Conservation (phyloP, 2,329 filamentous ascomycete species). For the Phialophora verrucosa region DNA sequence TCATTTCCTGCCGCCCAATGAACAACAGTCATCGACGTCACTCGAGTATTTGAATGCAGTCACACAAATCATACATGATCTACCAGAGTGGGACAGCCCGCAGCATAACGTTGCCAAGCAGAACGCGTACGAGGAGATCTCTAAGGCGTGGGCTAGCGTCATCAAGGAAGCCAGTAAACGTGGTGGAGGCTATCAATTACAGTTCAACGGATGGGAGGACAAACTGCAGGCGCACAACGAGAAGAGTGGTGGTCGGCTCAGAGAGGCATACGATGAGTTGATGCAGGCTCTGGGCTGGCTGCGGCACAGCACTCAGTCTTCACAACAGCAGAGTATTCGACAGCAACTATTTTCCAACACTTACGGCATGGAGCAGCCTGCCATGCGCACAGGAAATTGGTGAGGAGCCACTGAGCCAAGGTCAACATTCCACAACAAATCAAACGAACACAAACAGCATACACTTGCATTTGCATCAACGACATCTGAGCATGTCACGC, state of each 20-base stretch:
- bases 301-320: slow-evolving; percentile 50
- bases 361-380: slow-evolving; percentile 55
- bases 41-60: slow-evolving; percentile 87
- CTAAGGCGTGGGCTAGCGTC: slow-evolving; percentile 89
- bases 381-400: slow-evolving; percentile 37
- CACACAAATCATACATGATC: slow-evolving; percentile 84
- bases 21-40: slow-evolving; percentile 80
- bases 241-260: slow-evolving; percentile 79
- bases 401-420: slow-evolving; percentile 12
- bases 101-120: slow-evolving; percentile 92
- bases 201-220: slow-evolving; percentile 92
- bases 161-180: slow-evolving; percentile 89
- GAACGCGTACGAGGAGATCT: slow-evolving; percentile 94
- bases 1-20: slow-evolving; percentile 90
- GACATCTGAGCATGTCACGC: slow-evolving; percentile 19
- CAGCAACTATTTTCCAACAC: slow-evolving; percentile 63
- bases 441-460: slow-evolving; percentile 13
- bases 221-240: slow-evolving; percentile 86
- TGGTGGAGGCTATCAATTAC: slow-evolving; percentile 85
- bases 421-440: background rate
- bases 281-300: slow-evolving; percentile 79
- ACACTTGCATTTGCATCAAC: slow-evolving; percentile 20
- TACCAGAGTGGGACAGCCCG: slow-evolving; percentile 89
- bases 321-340: slow-evolving; percentile 52
- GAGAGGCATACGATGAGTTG: slow-evolving; percentile 78